Base-by-base conservation (phyloP, 345 rosid species). In the Jatropha curcas region DNA sequence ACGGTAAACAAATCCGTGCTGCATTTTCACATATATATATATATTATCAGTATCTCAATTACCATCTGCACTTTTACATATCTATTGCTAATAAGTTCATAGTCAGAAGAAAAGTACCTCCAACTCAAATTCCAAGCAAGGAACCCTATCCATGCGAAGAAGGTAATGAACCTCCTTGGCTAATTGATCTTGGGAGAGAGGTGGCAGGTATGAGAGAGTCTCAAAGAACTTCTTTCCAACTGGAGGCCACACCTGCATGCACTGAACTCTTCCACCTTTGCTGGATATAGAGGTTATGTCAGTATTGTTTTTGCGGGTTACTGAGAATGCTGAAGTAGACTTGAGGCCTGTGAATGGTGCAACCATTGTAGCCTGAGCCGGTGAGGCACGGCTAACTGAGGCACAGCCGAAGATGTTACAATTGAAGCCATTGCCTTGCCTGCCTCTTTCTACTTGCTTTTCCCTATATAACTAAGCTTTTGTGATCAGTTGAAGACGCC, bases 41-140 rank as follows among this genome's bases (percentile, higher is more conserved):
- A 48, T 25, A n/a, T 19, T 52, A 4, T 2, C 31, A 24, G 4
- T 56, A 56, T 2, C 5, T 56, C 13, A 55, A 7, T 24, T 53
- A 35, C 7, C 39, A 35, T 35, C 7, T 35, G 39, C 39, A 35
- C 7, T 5, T 35, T 35, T 35, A 35, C 7, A 8, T 35, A 35
- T 35, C 39, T 35, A 35, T 35, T 35, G 39, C 7, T 35, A 8
- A 5, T 35, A 35, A 35, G 39, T n/a, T n/a, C n/a, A n/a, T n/a
- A n/a, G n/a, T n/a, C n/a, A n/a, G n/a, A n/a, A n/a, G n/a, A n/a
- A n/a, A n/a, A n/a, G n/a, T n/a, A n/a, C n/a, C 85, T 74, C 78
- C 39, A 75, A 45, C 73, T 84, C 83, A 80, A 88, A 88, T 72
- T 86, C 92, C 73, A 86, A 73, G 83, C 90, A 88, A 46, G 92